Percentiles rank a stretch among this genome's conserved stretches.
phyloP scores from a whole-genome alignment of 2,329 filamentous ascomycete species.

The Acarospora socialis region DNA sequence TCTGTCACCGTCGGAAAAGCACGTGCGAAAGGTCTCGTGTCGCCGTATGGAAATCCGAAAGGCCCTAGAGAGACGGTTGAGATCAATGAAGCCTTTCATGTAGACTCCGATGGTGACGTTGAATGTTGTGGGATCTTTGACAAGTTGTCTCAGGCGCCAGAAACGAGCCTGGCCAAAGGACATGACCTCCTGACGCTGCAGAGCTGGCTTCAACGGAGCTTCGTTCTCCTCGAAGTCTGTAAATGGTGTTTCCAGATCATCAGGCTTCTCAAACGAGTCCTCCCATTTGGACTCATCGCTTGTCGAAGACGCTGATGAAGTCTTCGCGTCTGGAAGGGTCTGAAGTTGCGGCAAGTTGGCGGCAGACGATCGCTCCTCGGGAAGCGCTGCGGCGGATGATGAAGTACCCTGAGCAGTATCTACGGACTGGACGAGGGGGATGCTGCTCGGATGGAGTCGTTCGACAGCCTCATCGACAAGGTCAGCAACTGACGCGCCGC shows the following conservation, averaged over 20 bases:
- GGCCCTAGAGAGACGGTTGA: conserved; percentile 22
- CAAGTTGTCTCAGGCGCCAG: too few relatives aligned
- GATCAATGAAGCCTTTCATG: conserved; percentile 21
- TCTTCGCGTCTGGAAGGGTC: too few relatives aligned
- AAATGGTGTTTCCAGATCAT: not conserved
- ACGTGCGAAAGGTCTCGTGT: conserved; percentile 14
- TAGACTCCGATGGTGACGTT: conserved; percentile 25
- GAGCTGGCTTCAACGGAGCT: not conserved
- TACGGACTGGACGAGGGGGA: conserved; percentile 1
- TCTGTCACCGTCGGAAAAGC: conserved; percentile 2
- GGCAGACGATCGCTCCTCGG: too few relatives aligned
- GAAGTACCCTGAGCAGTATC: not conserved
- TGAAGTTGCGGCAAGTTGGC: too few relatives aligned
- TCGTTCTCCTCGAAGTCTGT: not conserved
- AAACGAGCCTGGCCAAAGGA: conserved; percentile 30
- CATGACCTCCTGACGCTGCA: conserved; percentile 15
- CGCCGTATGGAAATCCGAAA: conserved; percentile 18
- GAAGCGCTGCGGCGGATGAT: not conserved
- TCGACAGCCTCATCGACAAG: conserved; percentile 11
- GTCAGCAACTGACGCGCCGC: conserved; percentile 20
- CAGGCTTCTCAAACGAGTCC: too few relatives aligned
- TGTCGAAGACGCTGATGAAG: too few relatives aligned
- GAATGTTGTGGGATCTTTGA: conserved; percentile 26
- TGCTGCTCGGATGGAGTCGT: conserved; percentile 1
- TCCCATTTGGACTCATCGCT: too few relatives aligned